These are phyloP conservation scores for Acacia concinna DNA, from an alignment of 331 rosid genomes.

Conservation along the genomic window DNA sequence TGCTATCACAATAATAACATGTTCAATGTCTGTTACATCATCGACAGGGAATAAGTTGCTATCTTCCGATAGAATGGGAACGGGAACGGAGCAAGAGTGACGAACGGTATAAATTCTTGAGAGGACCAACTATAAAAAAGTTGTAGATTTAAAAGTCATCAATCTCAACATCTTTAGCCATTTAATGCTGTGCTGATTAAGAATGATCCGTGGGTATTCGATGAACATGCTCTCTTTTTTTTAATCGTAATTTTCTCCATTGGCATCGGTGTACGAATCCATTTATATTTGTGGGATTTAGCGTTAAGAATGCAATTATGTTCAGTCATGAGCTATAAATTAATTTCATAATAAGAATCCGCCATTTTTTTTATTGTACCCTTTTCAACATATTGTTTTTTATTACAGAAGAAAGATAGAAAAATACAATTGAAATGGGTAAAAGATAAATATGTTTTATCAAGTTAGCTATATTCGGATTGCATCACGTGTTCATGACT, in stretches of 20 bases:
- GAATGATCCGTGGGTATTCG: slow-evolving; percentile 36
- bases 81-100: slow-evolving; percentile 34
- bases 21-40: slow-evolving; percentile 8
- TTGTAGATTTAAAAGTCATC: slow-evolving; percentile 41
- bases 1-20: slow-evolving; percentile 77
- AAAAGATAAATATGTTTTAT: no score
- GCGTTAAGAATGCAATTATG: neutral
- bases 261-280: neutral
- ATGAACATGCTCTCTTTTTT: slow-evolving; percentile 25
- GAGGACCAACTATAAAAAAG: slow-evolving; percentile 32
- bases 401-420: no score
- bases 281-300: neutral
- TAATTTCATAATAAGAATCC: neutral
- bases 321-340: neutral
- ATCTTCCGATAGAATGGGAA: slow-evolving; percentile 25
- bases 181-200: slow-evolving; percentile 33
- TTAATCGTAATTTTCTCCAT: neutral
- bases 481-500: no score
- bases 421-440: no score
- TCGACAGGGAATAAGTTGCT: slow-evolving; percentile 18
- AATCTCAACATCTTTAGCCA: slow-evolving; percentile 37
- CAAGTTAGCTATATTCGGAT: no score
- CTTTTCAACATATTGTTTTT: neutral
- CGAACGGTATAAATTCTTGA: slow-evolving; percentile 30
- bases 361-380: neutral